Evolutionary conservation across 352 stramenopile genomes (phyloP).

Genomic region (Thalassiosira ordinaria): DNA sequence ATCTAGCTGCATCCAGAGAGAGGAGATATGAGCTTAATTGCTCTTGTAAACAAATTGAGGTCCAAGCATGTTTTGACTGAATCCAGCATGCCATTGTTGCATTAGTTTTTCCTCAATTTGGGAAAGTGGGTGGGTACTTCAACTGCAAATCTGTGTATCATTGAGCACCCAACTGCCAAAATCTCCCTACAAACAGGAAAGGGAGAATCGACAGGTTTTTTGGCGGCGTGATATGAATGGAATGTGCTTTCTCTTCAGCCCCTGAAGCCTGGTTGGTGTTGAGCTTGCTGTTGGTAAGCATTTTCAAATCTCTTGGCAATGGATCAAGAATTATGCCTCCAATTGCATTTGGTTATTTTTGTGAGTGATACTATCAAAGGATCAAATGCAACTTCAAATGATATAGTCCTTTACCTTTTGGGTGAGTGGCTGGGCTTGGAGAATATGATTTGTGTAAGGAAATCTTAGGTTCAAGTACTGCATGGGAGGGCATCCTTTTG

Average conservation of each 20-base stretch:
- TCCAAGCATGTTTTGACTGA: conserved; percentile 26
- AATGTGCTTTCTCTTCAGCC: not conserved
- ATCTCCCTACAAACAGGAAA: not conserved
- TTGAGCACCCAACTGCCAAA: conserved; percentile 2
- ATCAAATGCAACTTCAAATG: too few relatives aligned
- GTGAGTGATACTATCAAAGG: too few relatives aligned
- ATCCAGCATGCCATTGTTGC: conserved; percentile 7
- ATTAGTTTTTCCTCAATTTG: not conserved
- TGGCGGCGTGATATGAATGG: not conserved
- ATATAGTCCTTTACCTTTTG: too few relatives aligned
- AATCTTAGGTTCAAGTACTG: too few relatives aligned
- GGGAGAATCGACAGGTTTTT: not conserved
- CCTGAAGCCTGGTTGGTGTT: not conserved
- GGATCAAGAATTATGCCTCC: too few relatives aligned
- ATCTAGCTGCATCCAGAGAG: not conserved
- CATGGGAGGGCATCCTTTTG: too few relatives aligned
- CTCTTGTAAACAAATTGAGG: conserved; percentile 28
- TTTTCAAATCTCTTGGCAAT: too few relatives aligned
- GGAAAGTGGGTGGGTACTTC: not conserved
- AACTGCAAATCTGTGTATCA: not conserved
- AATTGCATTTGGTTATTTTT: too few relatives aligned
- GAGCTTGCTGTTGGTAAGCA: too few relatives aligned
- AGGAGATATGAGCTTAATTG: conserved; percentile 11
- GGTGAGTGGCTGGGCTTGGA: too few relatives aligned
- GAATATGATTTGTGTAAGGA: too few relatives aligned